phyloP scores from a whole-genome alignment of 176 grass and related monocot genomes.

The Dactylis glomerata region DNA sequence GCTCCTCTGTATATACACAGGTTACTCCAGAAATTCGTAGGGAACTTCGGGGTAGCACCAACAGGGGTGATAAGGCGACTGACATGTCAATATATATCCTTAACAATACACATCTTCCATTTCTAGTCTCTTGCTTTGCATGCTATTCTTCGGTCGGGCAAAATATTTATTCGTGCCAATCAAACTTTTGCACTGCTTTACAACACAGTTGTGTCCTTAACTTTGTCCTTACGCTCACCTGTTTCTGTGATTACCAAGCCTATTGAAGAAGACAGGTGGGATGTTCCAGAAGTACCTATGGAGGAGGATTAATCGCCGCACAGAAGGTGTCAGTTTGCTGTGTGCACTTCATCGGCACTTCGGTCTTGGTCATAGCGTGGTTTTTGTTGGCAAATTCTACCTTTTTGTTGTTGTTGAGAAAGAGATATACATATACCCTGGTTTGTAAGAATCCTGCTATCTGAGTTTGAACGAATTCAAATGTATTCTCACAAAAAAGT shows the following conservation, averaged over 20 bases:
- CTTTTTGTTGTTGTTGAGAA: not conserved
- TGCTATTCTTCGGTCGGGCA: not conserved
- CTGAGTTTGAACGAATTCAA: no score
- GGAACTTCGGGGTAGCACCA: slow-evolving; percentile 62
- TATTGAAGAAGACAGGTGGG: slow-evolving; percentile 81
- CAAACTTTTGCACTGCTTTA: not conserved
- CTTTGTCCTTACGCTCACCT: slow-evolving; percentile 45
- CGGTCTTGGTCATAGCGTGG: not conserved
- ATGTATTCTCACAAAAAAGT: no score
- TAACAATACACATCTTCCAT: not conserved
- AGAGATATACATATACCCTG: not conserved
- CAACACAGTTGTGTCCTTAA: slow-evolving; percentile 46
- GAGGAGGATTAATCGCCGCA: slow-evolving; percentile 51
- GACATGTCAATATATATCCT: slow-evolving; percentile 75
- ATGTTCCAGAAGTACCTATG: slow-evolving; percentile 78
- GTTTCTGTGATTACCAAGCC: slow-evolving; percentile 71
- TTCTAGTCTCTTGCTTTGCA: not conserved
- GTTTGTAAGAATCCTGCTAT: not conserved
- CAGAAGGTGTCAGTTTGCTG: not conserved
- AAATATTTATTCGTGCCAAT: not conserved
- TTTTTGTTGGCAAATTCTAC: not conserved
- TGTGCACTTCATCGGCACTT: not conserved
- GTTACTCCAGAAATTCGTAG: slow-evolving; percentile 89
- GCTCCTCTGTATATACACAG: slow-evolving; percentile 31
- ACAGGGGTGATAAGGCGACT: slow-evolving; percentile 56